Evolutionary conservation across 2,329 filamentous ascomycete species (phyloP), one percentile per base, ranked within the genome.

Genomic region (Sporothrix curviconia): DNA sequence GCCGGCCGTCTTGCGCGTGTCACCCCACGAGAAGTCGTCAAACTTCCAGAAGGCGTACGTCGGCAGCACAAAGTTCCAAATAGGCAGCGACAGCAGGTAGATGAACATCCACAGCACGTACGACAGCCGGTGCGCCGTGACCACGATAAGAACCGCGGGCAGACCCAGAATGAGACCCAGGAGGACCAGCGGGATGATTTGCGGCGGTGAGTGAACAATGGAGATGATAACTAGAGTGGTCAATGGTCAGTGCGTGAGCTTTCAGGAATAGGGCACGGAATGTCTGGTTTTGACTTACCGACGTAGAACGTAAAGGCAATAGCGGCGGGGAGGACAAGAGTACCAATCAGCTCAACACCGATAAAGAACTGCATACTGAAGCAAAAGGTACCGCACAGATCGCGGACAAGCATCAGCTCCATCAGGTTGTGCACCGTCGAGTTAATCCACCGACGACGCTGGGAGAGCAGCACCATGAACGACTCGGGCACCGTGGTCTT

Each of bases 301-400:
- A 99, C 86, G 73, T 99, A 99, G 70, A 97, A 85, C 19, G 94
- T 99, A 71, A 99, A 99, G 3, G 89, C 87, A 70, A 99, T 97
- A 64, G 95, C 95, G 47, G 94, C 95, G 2, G 94, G 94, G 22
- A 99, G 80, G 11, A 99, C 94, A 55, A 99, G 78, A 1, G 95
- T 99, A 66, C 94, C 94, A 56, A 97, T 82, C 56, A 99, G 79
- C 74, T 99, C 94, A 68, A 99, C 89, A 70, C 92, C 95, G 62
- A 99, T 87, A 63, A 99, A 87, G 70, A 99, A 99, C 74, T 99
- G 94, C 94, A 99, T 99, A 72, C 90, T 96, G 79, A 99, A 99
- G 78, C 95, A 99, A 77, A 99, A 99, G 3, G 94, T 99, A 64
- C 94, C 94, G 69, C 94, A 99, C 15, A 99, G 82, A 76, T 99